Evolutionary conservation across 2,329 filamentous ascomycete species (phyloP).

Genomic region (Diaporthe longicolla): DNA sequence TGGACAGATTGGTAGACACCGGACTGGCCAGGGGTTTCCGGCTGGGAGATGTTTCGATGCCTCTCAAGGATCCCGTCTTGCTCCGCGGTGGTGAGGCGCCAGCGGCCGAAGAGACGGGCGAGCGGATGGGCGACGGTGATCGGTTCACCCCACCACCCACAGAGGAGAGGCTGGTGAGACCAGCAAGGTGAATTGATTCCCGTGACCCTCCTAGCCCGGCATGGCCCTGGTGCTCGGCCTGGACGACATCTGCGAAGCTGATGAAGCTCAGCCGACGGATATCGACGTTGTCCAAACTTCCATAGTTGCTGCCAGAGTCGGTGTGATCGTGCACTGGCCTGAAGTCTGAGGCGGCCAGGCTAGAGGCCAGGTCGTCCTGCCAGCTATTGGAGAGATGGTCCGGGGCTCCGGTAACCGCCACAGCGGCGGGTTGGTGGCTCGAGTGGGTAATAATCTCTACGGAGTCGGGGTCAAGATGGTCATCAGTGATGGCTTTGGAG

Average conservation of each 20-base stretch:
- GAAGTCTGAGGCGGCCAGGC: constrained; percentile 58
- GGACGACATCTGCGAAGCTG: constrained; percentile 95
- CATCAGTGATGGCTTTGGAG: constrained; percentile 91
- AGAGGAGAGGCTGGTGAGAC: constrained; percentile 72
- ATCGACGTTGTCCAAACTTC: constrained; percentile 79
- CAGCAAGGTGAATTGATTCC: constrained; percentile 79
- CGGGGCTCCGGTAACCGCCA: constrained; percentile 67
- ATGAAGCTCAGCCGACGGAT: constrained; percentile 92
- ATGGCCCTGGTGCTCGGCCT: constrained; percentile 82
- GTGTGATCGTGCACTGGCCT: constrained; percentile 67
- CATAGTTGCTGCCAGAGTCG: constrained; percentile 75
- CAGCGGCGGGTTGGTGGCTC: constrained; percentile 83
- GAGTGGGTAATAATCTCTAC: constrained; percentile 94
- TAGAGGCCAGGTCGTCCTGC: constrained; percentile 45
- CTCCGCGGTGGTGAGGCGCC: constrained; percentile 78
- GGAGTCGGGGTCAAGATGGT: constrained; percentile 85
- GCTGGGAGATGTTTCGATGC: constrained; percentile 76
- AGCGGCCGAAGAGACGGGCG: constrained; percentile 77
- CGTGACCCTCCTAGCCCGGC: constrained; percentile 66
- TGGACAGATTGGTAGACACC: constrained; percentile 57
- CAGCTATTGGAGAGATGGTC: constrained; percentile 51
- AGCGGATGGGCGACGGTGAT: constrained; percentile 85
- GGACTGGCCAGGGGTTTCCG: constrained; percentile 75
- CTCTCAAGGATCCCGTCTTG: constrained; percentile 81
- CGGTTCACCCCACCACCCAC: constrained; percentile 59